Conservation (phyloP, 768 basidiomycete genomes). For the Rossbeevera mucosa region DNA sequence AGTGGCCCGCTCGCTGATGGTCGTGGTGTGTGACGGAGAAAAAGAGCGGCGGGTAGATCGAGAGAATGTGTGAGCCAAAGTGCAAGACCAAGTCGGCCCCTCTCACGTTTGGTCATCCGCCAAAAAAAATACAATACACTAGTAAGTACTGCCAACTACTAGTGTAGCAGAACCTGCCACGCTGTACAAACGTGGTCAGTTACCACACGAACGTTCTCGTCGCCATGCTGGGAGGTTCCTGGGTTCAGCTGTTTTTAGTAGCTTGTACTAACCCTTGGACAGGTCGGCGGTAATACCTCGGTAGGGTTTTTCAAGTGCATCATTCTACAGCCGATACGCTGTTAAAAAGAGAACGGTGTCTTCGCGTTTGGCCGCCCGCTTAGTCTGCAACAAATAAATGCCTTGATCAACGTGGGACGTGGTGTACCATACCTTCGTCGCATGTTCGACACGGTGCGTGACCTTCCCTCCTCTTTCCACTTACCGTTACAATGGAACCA, state of each 20-base stretch:
- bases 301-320: background rate
- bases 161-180: no score
- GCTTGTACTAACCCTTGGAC: no score
- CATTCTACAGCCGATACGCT: background rate
- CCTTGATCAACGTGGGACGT: conserved; percentile 13
- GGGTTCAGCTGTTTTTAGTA: background rate
- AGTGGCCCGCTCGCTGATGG: conserved; percentile 2
- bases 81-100: background rate
- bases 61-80: conserved; percentile 7
- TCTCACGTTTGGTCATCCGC: background rate
- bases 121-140: background rate
- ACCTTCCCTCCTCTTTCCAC: conserved; percentile 8
- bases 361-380: background rate
- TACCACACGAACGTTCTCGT: background rate
- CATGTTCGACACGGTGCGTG: conserved; percentile 18
- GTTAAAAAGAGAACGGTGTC: conserved; percentile 6
- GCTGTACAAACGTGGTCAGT: background rate
- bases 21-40: background rate
- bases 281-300: no score
- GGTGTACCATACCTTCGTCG: conserved; percentile 11
- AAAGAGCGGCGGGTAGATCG: conserved; percentile 19
- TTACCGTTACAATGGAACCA: background rate
- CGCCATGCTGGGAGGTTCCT: background rate
- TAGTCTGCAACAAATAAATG: conserved; percentile 3
- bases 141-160: no score